Evolutionary conservation across 169 alveolate genomes (phyloP).

Genomic region (Cryptosporidium andersoni): DNA sequence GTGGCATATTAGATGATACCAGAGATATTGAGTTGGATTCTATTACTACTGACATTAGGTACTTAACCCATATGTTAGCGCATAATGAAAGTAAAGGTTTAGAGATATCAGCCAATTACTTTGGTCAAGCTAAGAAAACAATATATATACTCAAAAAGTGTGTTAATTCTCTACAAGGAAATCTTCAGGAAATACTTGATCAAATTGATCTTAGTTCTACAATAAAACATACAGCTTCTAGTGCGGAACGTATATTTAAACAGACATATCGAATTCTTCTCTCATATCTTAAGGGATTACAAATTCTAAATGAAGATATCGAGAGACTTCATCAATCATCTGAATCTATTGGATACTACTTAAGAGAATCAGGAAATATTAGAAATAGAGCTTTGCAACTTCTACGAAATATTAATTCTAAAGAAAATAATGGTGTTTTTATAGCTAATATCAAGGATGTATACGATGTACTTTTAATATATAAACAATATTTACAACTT

Average conservation of each 20-base stretch:
- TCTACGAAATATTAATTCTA: conserved; percentile 44
- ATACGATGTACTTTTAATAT: conserved; percentile 22
- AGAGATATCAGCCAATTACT: conserved; percentile 31
- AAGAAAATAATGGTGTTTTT: conserved; percentile 52
- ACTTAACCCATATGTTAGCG: conserved; percentile 33
- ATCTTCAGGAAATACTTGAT: conserved; percentile 55
- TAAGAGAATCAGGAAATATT: conserved; percentile 29
- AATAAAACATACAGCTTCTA: conserved; percentile 31
- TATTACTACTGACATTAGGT: conserved; percentile 54
- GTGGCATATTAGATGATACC: conserved; percentile 7
- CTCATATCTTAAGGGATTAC: conserved; percentile 22
- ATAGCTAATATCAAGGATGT: conserved; percentile 48
- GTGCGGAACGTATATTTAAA: conserved; percentile 41
- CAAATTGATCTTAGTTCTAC: conserved; percentile 64
- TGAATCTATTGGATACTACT: conserved; percentile 38
- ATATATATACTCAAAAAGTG: conserved; percentile 54
- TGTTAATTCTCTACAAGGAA: conserved; percentile 20
- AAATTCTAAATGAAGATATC: conserved; percentile 47
- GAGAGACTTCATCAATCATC: conserved; percentile 31
- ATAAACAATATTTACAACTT: conserved; percentile 40
- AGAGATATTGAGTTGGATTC: conserved; percentile 32
- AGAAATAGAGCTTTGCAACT: conserved; percentile 35
- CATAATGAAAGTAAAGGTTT: conserved; percentile 48
- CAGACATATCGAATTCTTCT: conserved; percentile 22
- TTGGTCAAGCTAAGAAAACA: conserved; percentile 29